These are phyloP conservation scores for Leptographium procerum DNA, from an alignment of 2,329 filamentous ascomycete genomes.

Conservation along the genomic window DNA sequence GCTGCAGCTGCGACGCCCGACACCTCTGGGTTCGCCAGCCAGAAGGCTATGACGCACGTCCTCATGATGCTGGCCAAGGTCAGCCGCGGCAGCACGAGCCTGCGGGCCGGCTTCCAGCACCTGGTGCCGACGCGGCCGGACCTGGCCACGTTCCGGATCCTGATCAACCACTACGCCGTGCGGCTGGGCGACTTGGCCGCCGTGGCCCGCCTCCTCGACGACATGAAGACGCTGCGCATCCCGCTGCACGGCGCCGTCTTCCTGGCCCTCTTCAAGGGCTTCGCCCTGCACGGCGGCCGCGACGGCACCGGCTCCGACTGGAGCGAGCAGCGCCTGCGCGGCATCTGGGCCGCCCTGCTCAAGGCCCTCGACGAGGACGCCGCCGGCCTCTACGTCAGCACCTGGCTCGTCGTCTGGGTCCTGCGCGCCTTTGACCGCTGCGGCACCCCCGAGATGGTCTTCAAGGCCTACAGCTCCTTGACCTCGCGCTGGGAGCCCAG, in stretches of 20 bases:
- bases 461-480: constrained; percentile 42
- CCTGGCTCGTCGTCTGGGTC: constrained; percentile 50
- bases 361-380: constrained; percentile 36
- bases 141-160: constrained; percentile 64
- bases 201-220: constrained; percentile 60
- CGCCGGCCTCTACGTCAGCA: constrained; percentile 38
- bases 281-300: constrained; percentile 58
- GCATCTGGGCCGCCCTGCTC: constrained; percentile 55
- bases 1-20: background rate
- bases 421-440: constrained; percentile 54
- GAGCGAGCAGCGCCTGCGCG: constrained; percentile 57
- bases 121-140: constrained; percentile 60
- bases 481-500: constrained; percentile 35
- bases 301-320: constrained; percentile 51
- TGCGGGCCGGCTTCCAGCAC: constrained; percentile 46
- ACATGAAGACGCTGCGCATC: constrained; percentile 64
- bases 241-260: constrained; percentile 68
- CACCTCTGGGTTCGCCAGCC: constrained; percentile 29
- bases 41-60: constrained; percentile 39
- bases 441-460: constrained; percentile 35
- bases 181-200: constrained; percentile 59
- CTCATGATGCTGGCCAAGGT: constrained; percentile 48
- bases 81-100: constrained; percentile 40
- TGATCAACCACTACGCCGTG: constrained; percentile 64
- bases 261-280: constrained; percentile 72